Percentiles rank a stretch among this genome's conserved stretches.
Evolutionary conservation across 768 basidiomycete genomes (phyloP).

Genomic region (Boletus fagicola): DNA sequence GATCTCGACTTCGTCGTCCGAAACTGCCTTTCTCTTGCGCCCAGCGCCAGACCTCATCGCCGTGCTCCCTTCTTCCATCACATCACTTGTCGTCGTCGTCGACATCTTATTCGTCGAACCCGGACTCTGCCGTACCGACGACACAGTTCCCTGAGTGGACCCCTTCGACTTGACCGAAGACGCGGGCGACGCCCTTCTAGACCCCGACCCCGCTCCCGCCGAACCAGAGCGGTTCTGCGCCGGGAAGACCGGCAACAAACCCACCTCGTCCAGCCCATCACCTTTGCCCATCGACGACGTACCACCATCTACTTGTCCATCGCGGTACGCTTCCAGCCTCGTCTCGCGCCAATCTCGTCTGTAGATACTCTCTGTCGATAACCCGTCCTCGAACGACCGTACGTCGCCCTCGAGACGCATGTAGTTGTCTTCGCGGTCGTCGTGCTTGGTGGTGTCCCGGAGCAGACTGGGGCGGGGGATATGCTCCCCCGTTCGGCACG

Average conservation of each 20-base stretch:
- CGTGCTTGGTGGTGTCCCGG: conserved; percentile 1
- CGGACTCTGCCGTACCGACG: conserved; percentile 48
- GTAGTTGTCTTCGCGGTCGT: conserved; percentile 21
- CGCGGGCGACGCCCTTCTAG: conserved; percentile 45
- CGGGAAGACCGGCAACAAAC: conserved; percentile 26
- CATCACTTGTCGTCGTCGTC: conserved; percentile 43
- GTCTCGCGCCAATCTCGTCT: conserved; percentile 78
- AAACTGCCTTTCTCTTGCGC: conserved; percentile 52
- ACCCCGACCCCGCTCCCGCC: conserved; percentile 17
- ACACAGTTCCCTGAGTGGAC: conserved; percentile 29
- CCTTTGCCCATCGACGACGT: conserved; percentile 7
- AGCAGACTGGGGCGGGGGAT: conserved; percentile 13
- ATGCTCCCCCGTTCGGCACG: conserved; percentile 64
- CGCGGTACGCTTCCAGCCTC: conserved; percentile 35
- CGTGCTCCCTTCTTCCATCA: conserved; percentile 41
- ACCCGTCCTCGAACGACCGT: conserved; percentile 63
- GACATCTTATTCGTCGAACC: conserved; percentile 41
- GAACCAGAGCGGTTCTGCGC: conserved; percentile 17
- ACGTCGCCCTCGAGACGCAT: conserved; percentile 42
- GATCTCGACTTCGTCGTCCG: conserved; percentile 58
- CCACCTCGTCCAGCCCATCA: conserved; percentile 33
- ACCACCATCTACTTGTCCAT: conserved; percentile 15
- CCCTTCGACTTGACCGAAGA: conserved; percentile 48
- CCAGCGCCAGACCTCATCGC: not conserved
- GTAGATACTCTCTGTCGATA: conserved; percentile 62